phyloP scores from a whole-genome alignment of 176 grass and related monocot genomes.

The Ensete glaucum region DNA sequence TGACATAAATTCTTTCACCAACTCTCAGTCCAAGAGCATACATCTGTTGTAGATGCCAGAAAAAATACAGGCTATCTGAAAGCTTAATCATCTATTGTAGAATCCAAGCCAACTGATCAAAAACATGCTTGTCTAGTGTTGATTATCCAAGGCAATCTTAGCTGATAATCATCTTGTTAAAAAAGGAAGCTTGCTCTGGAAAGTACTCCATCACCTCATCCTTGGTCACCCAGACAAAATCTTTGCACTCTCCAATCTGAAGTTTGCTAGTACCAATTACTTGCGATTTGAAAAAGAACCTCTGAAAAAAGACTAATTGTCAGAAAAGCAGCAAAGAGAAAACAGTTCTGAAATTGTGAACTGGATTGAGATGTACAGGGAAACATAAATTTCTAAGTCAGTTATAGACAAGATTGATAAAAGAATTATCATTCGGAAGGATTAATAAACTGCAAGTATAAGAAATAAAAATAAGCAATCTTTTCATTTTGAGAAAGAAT shows the following conservation, averaged over 20 bases:
- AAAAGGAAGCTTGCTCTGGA: slow-evolving; percentile 48
- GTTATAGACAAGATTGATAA: neutral
- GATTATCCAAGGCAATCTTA: neutral
- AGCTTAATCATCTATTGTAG: neutral
- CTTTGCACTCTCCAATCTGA: slow-evolving; percentile 55
- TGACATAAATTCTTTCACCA: neutral
- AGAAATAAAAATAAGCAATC: no score
- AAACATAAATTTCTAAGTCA: no score
- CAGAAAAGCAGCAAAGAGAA: neutral
- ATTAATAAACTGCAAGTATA: no score
- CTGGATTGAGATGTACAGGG: no score
- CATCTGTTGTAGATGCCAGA: neutral
- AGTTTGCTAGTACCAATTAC: slow-evolving; percentile 49
- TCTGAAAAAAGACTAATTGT: slow-evolving; percentile 26
- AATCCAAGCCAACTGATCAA: neutral
- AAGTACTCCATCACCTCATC: slow-evolving; percentile 76
- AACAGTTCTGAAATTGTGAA: neutral
- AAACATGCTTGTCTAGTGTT: neutral
- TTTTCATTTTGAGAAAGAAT: no score
- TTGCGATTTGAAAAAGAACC: slow-evolving; percentile 99
- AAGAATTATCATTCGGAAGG: no score
- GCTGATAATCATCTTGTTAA: slow-evolving; percentile 83
- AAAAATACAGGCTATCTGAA: neutral
- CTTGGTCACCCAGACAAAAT: slow-evolving; percentile 87
- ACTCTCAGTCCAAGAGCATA: neutral